These are phyloP conservation scores for Sesbania bispinosa DNA, from an alignment of 306 rosid genomes.

Conservation along the genomic window DNA sequence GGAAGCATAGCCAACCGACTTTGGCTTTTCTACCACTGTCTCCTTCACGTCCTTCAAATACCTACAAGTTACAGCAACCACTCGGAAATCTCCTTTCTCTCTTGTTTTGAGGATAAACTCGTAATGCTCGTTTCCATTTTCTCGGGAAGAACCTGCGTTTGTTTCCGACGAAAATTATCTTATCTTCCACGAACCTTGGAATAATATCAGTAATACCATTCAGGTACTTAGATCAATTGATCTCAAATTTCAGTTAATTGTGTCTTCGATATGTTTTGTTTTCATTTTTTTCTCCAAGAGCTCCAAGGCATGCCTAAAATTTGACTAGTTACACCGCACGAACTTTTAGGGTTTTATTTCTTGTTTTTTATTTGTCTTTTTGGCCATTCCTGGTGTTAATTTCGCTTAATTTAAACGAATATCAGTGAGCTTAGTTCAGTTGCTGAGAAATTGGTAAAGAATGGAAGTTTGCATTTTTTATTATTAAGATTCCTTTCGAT, in stretches of 20 bases:
- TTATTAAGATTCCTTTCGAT: background rate
- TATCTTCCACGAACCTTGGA: background rate
- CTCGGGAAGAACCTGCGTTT: background rate
- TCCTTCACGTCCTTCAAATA: background rate
- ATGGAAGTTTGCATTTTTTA: background rate
- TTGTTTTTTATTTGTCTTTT: background rate
- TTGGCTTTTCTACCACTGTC: constrained; percentile 9
- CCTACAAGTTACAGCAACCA: background rate
- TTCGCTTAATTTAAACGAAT: background rate
- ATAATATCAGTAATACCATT: background rate
- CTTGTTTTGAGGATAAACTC: background rate
- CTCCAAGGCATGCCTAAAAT: background rate
- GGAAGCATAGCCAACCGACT: background rate
- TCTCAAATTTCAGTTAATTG: constrained; percentile 3
- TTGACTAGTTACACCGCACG: background rate
- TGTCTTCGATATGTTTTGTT: background rate
- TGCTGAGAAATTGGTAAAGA: background rate
- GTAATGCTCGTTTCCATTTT: background rate
- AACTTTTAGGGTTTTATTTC: constrained; percentile 37
- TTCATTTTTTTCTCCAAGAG: background rate
- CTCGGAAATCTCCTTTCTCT: background rate
- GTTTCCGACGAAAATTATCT: background rate
- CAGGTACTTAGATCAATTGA: constrained; percentile 19
- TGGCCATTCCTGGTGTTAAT: background rate
- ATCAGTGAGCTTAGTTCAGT: background rate